Percentiles rank a stretch among this genome's conserved stretches.
Conservation (phyloP, 2,329 filamentous ascomycete genomes). For the Ceratocystis harringtonii region DNA sequence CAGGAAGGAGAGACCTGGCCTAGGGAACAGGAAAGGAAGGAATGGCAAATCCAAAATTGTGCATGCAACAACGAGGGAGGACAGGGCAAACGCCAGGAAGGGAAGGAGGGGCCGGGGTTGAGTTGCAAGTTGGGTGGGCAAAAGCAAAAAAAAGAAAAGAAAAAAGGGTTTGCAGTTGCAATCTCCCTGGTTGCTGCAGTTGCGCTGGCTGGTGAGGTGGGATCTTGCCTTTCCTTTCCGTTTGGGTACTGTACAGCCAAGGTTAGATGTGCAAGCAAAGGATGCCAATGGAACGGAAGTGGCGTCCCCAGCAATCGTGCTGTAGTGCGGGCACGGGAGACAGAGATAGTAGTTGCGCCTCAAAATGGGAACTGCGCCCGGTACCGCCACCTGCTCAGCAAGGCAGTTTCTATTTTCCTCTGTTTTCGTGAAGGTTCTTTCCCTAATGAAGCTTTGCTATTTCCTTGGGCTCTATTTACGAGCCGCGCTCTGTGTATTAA, state of each 20-base stretch:
- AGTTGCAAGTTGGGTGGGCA: background rate
- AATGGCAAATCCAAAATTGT: background rate
- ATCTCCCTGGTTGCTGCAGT: background rate
- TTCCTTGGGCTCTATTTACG: background rate
- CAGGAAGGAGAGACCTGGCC: background rate
- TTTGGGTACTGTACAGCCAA: background rate
- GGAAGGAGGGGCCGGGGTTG: background rate
- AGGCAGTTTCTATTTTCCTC: background rate
- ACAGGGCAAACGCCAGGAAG: background rate
- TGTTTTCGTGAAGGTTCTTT: background rate
- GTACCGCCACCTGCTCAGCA: background rate
- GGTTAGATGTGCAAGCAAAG: background rate
- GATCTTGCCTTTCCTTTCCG: background rate
- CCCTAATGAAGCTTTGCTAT: background rate
- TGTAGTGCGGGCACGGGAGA: background rate
- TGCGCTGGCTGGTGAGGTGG: background rate
- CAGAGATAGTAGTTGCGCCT: background rate
- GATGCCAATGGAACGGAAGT: background rate
- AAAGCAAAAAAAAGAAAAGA: background rate
- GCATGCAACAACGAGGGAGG: background rate
- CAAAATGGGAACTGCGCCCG: background rate
- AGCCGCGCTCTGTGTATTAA: background rate
- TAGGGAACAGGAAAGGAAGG: background rate
- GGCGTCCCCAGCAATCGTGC: background rate
- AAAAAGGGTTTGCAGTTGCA: background rate